Evolutionary conservation across 495 filamentous ascomycete genomes (phyloP), one percentile per base, ranked within the genome.

Genomic region (Polyplosphaeria fusca): DNA sequence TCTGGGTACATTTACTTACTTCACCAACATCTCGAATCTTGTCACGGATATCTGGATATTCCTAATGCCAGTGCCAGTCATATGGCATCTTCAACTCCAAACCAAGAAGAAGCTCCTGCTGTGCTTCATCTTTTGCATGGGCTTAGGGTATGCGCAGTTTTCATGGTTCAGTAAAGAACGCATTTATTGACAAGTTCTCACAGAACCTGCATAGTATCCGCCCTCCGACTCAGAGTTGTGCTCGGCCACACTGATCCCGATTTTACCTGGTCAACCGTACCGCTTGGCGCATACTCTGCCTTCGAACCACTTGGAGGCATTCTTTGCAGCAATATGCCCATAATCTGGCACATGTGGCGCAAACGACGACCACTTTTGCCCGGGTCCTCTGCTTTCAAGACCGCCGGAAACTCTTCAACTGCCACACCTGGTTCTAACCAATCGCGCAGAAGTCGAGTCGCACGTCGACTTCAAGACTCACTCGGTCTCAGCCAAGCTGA

Each of bases 41-140:
- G 38, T 60, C n/a, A 79, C 75, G 16, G 81, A 85, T 61, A 27
- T 83, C n/a, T 67, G 77, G 23, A 75, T 85, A 13, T 74, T 83
- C 3, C 46, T 75, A 2, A 47, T 84, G 25, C 82, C 82, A 4
- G 79, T 85, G 73, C 79, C 77, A 1, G 67, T 79, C 0, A 72
- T 85, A 35, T 75, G 71, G 32, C 63, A 73, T 11, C 64, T 83
- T 9, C 74, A 79, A 28, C 67, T 84, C 5, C 78, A 75, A 0
- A 68, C 63, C 14, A 66, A 67, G 38, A 80, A 68, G 60, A 72
- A 72, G 57, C 49, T 74, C 1, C 67, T 66, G 3, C 62, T 77
- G 5, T 72, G 71, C 52, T 68, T 69, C 37, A 63, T 77, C 28
- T 77, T 77, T 47, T 70, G 67, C 1, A 57, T 76, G 14, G 74